Conservation (phyloP, 2,329 filamentous ascomycete species). For the Alternaria rosae region DNA sequence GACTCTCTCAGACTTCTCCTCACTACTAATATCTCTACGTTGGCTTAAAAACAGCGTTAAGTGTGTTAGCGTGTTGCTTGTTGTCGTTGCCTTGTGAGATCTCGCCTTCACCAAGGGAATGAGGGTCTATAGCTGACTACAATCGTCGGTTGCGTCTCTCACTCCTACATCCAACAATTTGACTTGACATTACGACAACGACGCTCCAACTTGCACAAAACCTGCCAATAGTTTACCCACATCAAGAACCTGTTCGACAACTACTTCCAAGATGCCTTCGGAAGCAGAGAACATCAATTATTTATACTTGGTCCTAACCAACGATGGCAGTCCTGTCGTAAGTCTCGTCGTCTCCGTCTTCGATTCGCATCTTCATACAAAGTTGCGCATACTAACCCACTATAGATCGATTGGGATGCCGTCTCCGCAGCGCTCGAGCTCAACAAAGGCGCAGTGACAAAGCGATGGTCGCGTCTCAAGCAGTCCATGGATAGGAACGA, state of each 20-base stretch:
- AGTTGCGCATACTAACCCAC: neutral
- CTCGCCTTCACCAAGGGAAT: constrained; percentile 19
- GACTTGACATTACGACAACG: neutral
- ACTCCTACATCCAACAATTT: neutral
- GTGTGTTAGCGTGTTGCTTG: constrained; percentile 12
- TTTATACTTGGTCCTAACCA: constrained; percentile 41
- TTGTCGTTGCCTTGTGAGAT: constrained; percentile 10
- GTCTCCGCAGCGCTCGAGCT: constrained; percentile 35
- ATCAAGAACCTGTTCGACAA: neutral
- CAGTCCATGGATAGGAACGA: constrained; percentile 32
- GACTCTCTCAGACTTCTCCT: constrained; percentile 10
- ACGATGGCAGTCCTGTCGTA: constrained; percentile 31
- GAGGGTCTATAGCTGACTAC: neutral
- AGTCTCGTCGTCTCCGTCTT: constrained; percentile 1
- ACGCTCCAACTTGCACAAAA: neutral
- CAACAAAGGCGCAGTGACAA: constrained; percentile 32
- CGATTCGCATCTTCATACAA: neutral
- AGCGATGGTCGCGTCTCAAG: constrained; percentile 48
- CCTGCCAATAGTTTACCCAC: neutral
- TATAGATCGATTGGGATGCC: constrained; percentile 42
- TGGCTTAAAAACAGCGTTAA: constrained; percentile 2
- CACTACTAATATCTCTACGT: neutral
- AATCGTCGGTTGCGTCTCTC: constrained; percentile 2
- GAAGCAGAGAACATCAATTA: constrained; percentile 40
- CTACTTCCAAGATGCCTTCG: constrained; percentile 34